Percentiles rank a stretch among this genome's conserved stretches.
Evolutionary conservation across 2,329 filamentous ascomycete species (phyloP).

Genomic region (Blastomyces percursus): DNA sequence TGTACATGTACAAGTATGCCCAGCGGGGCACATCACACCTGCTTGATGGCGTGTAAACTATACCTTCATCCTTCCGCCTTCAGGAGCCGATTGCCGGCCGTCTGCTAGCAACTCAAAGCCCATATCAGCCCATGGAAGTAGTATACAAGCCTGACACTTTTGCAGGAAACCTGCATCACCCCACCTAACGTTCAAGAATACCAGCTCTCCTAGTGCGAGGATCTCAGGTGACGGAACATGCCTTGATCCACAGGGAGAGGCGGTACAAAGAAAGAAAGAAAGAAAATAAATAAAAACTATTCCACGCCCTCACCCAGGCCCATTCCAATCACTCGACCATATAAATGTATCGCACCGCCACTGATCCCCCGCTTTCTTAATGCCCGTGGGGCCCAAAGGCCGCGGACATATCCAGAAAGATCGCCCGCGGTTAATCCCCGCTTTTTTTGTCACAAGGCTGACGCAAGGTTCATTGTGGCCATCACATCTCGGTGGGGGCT

Average conservation of each 20-base stretch:
- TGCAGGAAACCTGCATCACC: background rate
- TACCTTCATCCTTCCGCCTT: background rate
- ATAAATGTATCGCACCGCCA: conserved; percentile 85
- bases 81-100: background rate
- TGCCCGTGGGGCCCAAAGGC: conserved; percentile 74
- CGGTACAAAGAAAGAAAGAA: background rate
- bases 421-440: conserved; percentile 65
- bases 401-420: conserved; percentile 59
- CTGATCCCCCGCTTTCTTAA: conserved; percentile 71
- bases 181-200: background rate
- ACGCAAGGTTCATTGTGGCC: conserved; percentile 76
- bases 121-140: background rate
- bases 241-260: background rate
- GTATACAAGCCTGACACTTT: background rate
- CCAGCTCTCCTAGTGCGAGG: background rate
- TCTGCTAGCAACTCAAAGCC: background rate
- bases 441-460: conserved; percentile 73
- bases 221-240: background rate
- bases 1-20: background rate
- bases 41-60: background rate
- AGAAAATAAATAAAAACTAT: background rate
- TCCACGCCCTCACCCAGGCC: background rate
- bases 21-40: background rate
- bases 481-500: conserved; percentile 66
- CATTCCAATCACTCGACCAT: conserved; percentile 53